Conservation (phyloP, 2,329 filamentous ascomycete species). For the Fusarium buxicola region DNA sequence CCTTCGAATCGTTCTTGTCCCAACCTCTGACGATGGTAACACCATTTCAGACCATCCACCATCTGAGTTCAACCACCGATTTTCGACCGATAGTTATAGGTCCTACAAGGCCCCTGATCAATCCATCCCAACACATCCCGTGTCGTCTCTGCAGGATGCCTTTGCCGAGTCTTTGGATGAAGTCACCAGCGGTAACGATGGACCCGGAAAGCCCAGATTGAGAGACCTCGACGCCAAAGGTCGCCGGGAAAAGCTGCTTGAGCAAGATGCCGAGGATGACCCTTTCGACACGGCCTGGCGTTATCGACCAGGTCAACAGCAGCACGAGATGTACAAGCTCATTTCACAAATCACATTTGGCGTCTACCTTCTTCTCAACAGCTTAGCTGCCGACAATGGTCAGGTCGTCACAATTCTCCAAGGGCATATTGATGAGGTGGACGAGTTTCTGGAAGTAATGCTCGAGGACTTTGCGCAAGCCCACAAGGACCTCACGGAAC, state of each 20-base stretch:
- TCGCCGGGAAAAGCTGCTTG: constrained; percentile 75
- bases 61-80: constrained; percentile 32
- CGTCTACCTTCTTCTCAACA: constrained; percentile 85
- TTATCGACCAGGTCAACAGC: constrained; percentile 77
- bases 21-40: constrained; percentile 37
- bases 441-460: constrained; percentile 87
- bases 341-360: constrained; percentile 94
- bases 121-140: constrained; percentile 68
- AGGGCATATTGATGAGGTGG: constrained; percentile 92
- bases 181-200: constrained; percentile 63
- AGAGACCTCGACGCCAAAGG: constrained; percentile 67
- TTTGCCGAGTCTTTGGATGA: constrained; percentile 87
- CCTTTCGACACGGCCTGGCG: constrained; percentile 82
- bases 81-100: constrained; percentile 40
- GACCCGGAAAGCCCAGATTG: constrained; percentile 62
- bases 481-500: constrained; percentile 80
- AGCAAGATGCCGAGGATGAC: constrained; percentile 74
- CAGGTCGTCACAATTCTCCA: constrained; percentile 92
- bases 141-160: constrained; percentile 80
- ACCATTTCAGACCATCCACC: constrained; percentile 18
- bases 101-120: constrained; percentile 38
- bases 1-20: constrained; percentile 48
- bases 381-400: constrained; percentile 86
- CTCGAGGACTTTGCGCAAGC: constrained; percentile 87
- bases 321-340: constrained; percentile 91